Evolutionary conservation across 768 basidiomycete genomes (phyloP).

Genomic region (Lentinus brumalis): DNA sequence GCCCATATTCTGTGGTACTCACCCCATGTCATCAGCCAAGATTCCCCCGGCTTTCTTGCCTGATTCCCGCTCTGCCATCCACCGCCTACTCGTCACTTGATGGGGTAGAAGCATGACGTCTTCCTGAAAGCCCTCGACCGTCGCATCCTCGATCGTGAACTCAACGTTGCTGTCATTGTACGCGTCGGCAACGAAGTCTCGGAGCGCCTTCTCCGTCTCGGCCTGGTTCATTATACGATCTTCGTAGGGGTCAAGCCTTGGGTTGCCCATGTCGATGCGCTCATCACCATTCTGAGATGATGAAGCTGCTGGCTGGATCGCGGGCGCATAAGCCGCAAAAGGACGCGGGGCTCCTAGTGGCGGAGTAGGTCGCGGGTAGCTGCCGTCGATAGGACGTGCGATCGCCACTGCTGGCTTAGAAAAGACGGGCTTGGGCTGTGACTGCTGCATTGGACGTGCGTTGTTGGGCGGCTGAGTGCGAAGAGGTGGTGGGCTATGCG

Average conservation of each 20-base stretch:
- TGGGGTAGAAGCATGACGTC: slow-evolving; percentile 78
- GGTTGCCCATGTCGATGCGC: not conserved
- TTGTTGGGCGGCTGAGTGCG: slow-evolving; percentile 17
- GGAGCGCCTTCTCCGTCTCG: slow-evolving; percentile 28
- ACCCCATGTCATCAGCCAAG: slow-evolving; percentile 92
- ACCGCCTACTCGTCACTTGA: slow-evolving; percentile 81
- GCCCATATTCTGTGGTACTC: slow-evolving; percentile 17
- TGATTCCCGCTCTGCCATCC: slow-evolving; percentile 86
- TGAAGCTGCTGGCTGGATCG: slow-evolving; percentile 4
- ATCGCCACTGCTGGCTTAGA: slow-evolving; percentile 30
- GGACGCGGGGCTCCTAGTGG: slow-evolving; percentile 8
- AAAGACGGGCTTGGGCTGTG: slow-evolving; percentile 1
- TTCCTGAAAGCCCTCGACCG: slow-evolving; percentile 76
- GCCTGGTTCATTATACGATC: slow-evolving; percentile 21
- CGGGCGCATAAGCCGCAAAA: not conserved
- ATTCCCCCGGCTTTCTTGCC: slow-evolving; percentile 85
- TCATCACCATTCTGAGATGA: not conserved
- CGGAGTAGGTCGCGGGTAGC: slow-evolving; percentile 20
- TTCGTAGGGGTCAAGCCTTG: slow-evolving; percentile 14
- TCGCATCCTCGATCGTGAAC: slow-evolving; percentile 65
- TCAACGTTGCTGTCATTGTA: slow-evolving; percentile 37
- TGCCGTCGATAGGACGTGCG: slow-evolving; percentile 38
- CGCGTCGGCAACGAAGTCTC: slow-evolving; percentile 34
- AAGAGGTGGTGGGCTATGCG: slow-evolving; percentile 7
- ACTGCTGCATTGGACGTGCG: not conserved